Base-by-base conservation (phyloP, 1,284 basidiomycete genomes). In the Peniophora sp. region DNA sequence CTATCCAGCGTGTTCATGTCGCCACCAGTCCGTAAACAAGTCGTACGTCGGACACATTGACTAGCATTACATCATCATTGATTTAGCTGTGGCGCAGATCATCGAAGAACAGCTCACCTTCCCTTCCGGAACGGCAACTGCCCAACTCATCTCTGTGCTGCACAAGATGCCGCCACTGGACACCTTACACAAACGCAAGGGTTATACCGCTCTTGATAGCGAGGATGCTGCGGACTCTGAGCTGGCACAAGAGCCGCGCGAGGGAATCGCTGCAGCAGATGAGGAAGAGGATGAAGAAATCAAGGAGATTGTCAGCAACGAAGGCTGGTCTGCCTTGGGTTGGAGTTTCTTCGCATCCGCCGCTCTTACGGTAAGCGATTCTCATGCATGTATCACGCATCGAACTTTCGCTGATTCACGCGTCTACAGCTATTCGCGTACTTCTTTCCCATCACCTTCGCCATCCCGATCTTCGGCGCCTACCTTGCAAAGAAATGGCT, bases 41-140 rank as follows among this genome's bases (percentile, higher is more conserved):
- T 97, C 63, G 89, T 90, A 61, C 27, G 83, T 71, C 27, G n/a
- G 27, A 17, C 48, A 49, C 20, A 51, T 43, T 39, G 25, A 17
- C 25, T 11, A 41, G 22, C 51, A 46, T 19, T 12, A 32, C 23
- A 36, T 45, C 16, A 25, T 20, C 45, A 52, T 23, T n/a, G 23
- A 34, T 55, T 12, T 32, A 32, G 27, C 27, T 32, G 27, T 32
- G 19, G n/a, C 19, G 22, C 32, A 92, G 85, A 95, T 98, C 52
- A 83, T 98, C 43, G 87, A 94, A 64, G 95, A 98, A 65, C 85
- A 96, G 65, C 80, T 98, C 14, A 76, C 89, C 0, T 98, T 98
- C 59, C 95, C 95, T 0, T 93, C 89, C 0, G 96, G 96, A 20
- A 97, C 90, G n/a, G 95, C 95, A 0, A 98, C 95, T 0, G 96